Percentiles rank a stretch among this genome's conserved stretches.
Conservation (phyloP, 257 asterid genomes). For the Vinca minor region DNA sequence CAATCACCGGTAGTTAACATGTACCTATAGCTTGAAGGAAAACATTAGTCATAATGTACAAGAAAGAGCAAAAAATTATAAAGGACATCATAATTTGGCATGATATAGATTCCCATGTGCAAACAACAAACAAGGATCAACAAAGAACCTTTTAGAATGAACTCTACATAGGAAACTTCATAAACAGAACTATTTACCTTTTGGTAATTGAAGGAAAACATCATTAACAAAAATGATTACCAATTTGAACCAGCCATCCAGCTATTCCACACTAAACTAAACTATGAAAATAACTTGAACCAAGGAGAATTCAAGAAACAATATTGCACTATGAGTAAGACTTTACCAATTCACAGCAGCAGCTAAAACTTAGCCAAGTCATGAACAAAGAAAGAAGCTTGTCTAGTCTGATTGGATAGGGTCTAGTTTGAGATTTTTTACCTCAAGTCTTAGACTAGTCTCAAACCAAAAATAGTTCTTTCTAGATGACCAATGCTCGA, state of each 20-base stretch:
- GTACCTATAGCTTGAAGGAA: neutral
- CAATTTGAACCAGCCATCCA: neutral
- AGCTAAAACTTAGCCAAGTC: too few species aligned
- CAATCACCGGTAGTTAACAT: neutral
- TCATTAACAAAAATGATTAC: neutral
- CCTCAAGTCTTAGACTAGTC: too few species aligned
- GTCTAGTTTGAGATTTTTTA: too few species aligned
- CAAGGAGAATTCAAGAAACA: too few species aligned
- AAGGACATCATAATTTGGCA: conserved; percentile 19
- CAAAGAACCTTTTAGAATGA: conserved; percentile 8
- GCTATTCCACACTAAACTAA: neutral
- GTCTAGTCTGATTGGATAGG: too few species aligned
- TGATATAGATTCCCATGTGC: conserved; percentile 23
- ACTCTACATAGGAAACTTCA: neutral
- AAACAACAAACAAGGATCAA: conserved; percentile 2
- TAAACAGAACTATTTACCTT: neutral
- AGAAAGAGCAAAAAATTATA: neutral
- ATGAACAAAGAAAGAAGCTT: too few species aligned
- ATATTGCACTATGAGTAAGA: neutral
- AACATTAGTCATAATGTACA: neutral
- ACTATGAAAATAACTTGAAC: neutral
- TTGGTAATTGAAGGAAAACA: neutral
- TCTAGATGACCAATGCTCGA: too few species aligned
- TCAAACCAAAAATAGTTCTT: too few species aligned
- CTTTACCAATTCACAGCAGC: neutral